A percentile compares a stretch with the other conserved stretches of the same genome.
Conservation (phyloP, 2,329 filamentous ascomycete species). For the Fusarium sp. region DNA sequence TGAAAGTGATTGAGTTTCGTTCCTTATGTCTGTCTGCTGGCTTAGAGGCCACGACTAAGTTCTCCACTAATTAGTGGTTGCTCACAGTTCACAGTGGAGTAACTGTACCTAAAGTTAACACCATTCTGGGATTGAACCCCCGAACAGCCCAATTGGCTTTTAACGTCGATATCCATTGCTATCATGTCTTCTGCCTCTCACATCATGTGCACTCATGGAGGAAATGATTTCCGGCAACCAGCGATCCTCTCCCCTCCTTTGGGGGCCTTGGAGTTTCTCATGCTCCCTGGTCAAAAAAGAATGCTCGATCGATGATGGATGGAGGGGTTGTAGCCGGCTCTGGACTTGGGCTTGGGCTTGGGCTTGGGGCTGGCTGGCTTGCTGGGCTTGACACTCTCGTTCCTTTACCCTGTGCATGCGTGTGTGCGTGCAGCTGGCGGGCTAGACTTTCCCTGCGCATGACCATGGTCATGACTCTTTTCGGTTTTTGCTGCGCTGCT, state of each 20-base stretch:
- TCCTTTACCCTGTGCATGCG: conserved; percentile 26
- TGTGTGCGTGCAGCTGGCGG: conserved; percentile 25
- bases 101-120: conserved; percentile 15
- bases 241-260: neutral
- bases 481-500: conserved; percentile 9
- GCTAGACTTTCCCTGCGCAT: conserved; percentile 39
- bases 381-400: conserved; percentile 11
- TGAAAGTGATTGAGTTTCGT: conserved; percentile 17
- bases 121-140: conserved; percentile 9
- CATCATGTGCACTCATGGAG: conserved; percentile 28
- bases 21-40: neutral
- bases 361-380: conserved; percentile 31
- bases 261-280: neutral
- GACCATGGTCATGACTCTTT: conserved; percentile 33
- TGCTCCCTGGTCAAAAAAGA: neutral
- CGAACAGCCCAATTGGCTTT: conserved; percentile 15
- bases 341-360: conserved; percentile 16
- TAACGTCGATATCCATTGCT: neutral
- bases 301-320: conserved; percentile 33
- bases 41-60: neutral
- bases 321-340: conserved; percentile 1
- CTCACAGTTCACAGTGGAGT: conserved; percentile 1
- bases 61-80: neutral
- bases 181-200: conserved; percentile 20
- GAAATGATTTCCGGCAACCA: conserved; percentile 2